Base-by-base conservation (phyloP, 139 green algal genomes). In the Chlorella sp. region DNA sequence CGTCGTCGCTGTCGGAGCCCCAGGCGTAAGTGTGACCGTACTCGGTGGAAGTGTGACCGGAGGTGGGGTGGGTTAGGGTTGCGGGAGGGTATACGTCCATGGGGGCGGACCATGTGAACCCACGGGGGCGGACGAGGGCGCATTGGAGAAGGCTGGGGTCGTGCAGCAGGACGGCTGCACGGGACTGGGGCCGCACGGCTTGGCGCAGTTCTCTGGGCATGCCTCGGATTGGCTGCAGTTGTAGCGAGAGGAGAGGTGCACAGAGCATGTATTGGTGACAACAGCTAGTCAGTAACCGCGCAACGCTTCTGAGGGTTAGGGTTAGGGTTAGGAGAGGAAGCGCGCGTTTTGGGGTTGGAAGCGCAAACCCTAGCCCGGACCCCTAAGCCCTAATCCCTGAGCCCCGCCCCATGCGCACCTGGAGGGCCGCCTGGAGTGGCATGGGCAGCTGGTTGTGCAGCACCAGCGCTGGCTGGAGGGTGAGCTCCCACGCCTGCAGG, bases 361-460 rank as follows among this genome's bases (percentile, higher is more conserved):
- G n/a, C n/a, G n/a, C n/a, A n/a, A n/a, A n/a, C n/a, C n/a, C n/a
- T n/a, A n/a, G n/a, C n/a, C n/a, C n/a, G n/a, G n/a, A n/a, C n/a
- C n/a, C n/a, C n/a, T n/a, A n/a, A n/a, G n/a, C n/a, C n/a, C n/a
- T n/a, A n/a, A n/a, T n/a, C n/a, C n/a, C n/a, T n/a, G n/a, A n/a
- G n/a, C n/a, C n/a, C n/a, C n/a, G n/a, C n/a, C n/a, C n/a, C n/a
- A n/a, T n/a, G n/a, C n/a, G n/a, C n/a, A n/a, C n/a, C n/a, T n/a
- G n/a, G n/a, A n/a, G n/a, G n/a, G 61, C 61, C n/a, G 61, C 61
- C 61, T 67, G 61, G 2, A 67, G 61, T 27, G 61, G 61, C 61
- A 67, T 27, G 3, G 61, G 61, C 61, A 67, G 61, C 61, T 67
- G 61, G 27, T 67, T 67, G 23, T 35, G 24, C 27, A 67, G 3